These are phyloP conservation scores for Stenocarpella maydis DNA, from an alignment of 2,329 filamentous ascomycete species.

Conservation along the genomic window DNA sequence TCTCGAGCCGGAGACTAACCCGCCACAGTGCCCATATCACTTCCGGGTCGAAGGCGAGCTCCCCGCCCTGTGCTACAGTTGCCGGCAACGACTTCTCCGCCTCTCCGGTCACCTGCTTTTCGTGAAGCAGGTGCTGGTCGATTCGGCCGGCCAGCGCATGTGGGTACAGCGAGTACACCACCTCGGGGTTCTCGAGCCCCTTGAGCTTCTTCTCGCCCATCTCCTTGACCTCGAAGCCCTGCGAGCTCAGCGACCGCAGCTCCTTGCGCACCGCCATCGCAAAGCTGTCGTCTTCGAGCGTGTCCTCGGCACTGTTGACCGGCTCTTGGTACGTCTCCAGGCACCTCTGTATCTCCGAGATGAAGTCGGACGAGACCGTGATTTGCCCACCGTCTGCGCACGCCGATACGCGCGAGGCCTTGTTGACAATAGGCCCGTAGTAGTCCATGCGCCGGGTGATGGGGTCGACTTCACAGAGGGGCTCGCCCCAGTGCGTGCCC, in stretches of 20 bases:
- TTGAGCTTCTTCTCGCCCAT: slow-evolving; percentile 93
- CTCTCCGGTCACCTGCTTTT: slow-evolving; percentile 50
- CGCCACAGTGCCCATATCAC: slow-evolving; percentile 91
- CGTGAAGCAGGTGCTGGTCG: slow-evolving; percentile 67
- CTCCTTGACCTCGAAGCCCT: slow-evolving; percentile 97
- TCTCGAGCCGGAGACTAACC: slow-evolving; percentile 87
- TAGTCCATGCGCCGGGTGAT: slow-evolving; percentile 99
- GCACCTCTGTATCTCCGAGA: slow-evolving; percentile 91
- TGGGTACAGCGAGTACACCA: slow-evolving; percentile 94
- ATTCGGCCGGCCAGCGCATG: slow-evolving; percentile 85
- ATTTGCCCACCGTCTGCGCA: slow-evolving; percentile 97
- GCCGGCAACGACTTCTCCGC: slow-evolving; percentile 62
- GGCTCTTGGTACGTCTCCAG: slow-evolving; percentile 88
- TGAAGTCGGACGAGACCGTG: slow-evolving; percentile 95
- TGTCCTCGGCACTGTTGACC: slow-evolving; percentile 78
- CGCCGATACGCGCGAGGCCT: slow-evolving; percentile 90
- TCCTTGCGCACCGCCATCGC: slow-evolving; percentile 86
- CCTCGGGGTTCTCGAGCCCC: slow-evolving; percentile 95
- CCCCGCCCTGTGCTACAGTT: slow-evolving; percentile 67
- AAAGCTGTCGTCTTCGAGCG: slow-evolving; percentile 77
- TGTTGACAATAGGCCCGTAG: slow-evolving; percentile 99
- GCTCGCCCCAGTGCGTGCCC: slow-evolving; percentile 95
- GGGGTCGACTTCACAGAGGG: slow-evolving; percentile 93
- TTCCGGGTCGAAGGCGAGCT: slow-evolving; percentile 81
- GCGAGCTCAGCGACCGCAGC: slow-evolving; percentile 83